Percentiles rank a stretch among this genome's conserved stretches.
Evolutionary conservation across 345 rosid genomes (phyloP).

Genomic region (Aquilaria malaccensis): DNA sequence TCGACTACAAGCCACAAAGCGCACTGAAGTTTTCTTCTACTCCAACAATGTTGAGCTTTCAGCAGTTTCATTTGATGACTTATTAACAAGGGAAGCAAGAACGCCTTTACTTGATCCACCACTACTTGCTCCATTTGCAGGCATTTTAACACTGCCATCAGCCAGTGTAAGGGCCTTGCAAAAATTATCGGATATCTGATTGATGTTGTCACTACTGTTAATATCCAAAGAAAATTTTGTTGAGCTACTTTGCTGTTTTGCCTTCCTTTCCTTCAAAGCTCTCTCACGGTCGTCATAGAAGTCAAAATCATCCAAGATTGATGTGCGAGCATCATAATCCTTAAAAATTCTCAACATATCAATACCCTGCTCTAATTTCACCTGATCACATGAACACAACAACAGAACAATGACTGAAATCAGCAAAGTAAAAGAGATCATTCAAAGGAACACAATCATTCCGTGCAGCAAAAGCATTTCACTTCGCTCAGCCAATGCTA

Average conservation of each 20-base stretch:
- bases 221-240: slow-evolving; percentile 16
- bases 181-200: slow-evolving; percentile 37
- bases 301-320: slow-evolving; percentile 56
- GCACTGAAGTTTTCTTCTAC: slow-evolving; percentile 3
- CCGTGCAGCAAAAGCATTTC: too few species aligned
- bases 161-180: slow-evolving; percentile 22
- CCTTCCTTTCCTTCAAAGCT: slow-evolving; percentile 34
- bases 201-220: slow-evolving; percentile 23
- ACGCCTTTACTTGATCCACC: slow-evolving; percentile 5
- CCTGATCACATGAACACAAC: slow-evolving; percentile 29
- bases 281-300: slow-evolving; percentile 57
- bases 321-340: slow-evolving; percentile 42
- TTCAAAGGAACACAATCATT: too few species aligned
- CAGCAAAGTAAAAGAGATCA: neutral
- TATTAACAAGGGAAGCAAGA: slow-evolving; percentile 1
- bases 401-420: neutral
- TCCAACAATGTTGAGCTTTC: slow-evolving; percentile 2
- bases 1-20: neutral
- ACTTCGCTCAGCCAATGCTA: too few species aligned
- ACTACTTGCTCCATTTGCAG: neutral
- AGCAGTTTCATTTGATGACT: slow-evolving; percentile 7
- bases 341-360: slow-evolving; percentile 70
- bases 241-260: slow-evolving; percentile 22
- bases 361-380: slow-evolving; percentile 52
- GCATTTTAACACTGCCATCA: slow-evolving; percentile 17